phyloP scores from a whole-genome alignment of 129 eudicot genomes.

The Smallanthus sonchifolius region DNA sequence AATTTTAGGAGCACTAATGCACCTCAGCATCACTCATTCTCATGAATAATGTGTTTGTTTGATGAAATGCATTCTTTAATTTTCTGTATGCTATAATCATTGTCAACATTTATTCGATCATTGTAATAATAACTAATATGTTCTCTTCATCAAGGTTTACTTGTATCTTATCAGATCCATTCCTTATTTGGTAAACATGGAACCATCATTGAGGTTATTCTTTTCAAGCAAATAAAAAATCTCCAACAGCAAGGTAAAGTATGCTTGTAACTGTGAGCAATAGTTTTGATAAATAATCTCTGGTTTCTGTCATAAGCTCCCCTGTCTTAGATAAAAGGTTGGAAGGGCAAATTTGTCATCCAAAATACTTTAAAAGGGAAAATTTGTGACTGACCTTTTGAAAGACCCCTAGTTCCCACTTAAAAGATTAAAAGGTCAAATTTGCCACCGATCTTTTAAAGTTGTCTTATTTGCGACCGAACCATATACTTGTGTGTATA shows the following conservation, averaged over 20 bases:
- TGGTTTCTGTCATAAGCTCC: conserved; percentile 9
- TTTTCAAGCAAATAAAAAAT: conserved; percentile 53
- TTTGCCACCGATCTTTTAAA: background rate
- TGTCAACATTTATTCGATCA: background rate
- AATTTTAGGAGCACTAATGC: conserved; percentile 12
- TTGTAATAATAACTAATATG: background rate
- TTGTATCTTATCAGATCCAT: conserved; percentile 44
- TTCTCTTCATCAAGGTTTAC: background rate
- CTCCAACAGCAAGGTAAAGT: conserved; percentile 54
- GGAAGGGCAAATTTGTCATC: background rate
- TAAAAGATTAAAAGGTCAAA: background rate
- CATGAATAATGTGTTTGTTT: conserved; percentile 13
- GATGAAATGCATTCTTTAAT: background rate
- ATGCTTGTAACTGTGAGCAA: conserved; percentile 4
- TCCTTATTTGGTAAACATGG: conserved; percentile 64
- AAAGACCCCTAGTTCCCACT: background rate
- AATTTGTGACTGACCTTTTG: background rate
- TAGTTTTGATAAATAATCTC: background rate
- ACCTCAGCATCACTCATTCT: background rate
- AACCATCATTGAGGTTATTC: conserved; percentile 58
- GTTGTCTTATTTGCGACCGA: background rate
- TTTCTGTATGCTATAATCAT: conserved; percentile 18
- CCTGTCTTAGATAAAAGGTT: conserved; percentile 5
- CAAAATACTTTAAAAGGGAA: background rate
- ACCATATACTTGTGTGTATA: background rate